These are phyloP conservation scores for Cryptosporidium baileyi DNA, from an alignment of 169 alveolate species.

Conservation along the genomic window DNA sequence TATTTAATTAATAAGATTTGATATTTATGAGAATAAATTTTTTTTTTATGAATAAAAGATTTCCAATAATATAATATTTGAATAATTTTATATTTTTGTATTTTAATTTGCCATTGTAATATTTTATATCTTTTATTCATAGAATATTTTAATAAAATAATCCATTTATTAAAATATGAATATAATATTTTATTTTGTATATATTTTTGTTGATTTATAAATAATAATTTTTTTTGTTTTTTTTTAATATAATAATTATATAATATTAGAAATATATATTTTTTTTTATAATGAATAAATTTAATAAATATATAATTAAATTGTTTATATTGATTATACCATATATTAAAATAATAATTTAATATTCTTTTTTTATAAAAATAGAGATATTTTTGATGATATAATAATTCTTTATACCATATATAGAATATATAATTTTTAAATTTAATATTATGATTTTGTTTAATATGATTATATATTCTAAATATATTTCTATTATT, in stretches of 20 bases:
- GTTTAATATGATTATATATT: not conserved
- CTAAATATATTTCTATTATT: not conserved
- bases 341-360: not conserved
- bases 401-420: not conserved
- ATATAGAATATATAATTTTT: not conserved
- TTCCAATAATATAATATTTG: not conserved
- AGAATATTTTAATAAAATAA: slow-evolving; percentile 12
- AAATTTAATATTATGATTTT: not conserved
- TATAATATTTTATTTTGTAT: not conserved
- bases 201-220: not conserved
- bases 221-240: not conserved
- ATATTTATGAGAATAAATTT: not conserved
- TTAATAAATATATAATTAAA: not conserved
- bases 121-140: slow-evolving; percentile 53
- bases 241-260: not conserved
- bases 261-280: not conserved
- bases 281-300: not conserved
- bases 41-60: not conserved
- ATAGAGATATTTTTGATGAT: not conserved
- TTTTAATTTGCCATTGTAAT: slow-evolving; percentile 33
- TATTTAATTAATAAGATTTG: not conserved
- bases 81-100: not conserved
- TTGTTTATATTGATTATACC: not conserved
- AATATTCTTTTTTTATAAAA: not conserved
- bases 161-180: slow-evolving; percentile 17